phyloP scores from a whole-genome alignment of 805 yeast genomes.

The Blastobotrys americana region DNA sequence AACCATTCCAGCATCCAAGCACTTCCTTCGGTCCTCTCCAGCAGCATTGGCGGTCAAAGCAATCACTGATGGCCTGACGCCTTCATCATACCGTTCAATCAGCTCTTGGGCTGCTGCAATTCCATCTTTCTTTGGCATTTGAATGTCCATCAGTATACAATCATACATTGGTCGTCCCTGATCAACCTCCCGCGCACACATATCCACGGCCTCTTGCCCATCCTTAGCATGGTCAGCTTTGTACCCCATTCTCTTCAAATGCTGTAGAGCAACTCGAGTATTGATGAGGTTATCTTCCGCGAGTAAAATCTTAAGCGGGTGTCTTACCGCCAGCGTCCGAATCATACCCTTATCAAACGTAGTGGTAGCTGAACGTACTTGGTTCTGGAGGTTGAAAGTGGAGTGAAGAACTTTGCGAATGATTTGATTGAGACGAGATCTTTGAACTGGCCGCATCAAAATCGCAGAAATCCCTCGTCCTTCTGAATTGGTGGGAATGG shows the following conservation, averaged over 20 bases:
- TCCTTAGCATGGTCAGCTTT: conserved; percentile 46
- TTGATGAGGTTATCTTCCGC: conserved; percentile 50
- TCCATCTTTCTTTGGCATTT: conserved; percentile 51
- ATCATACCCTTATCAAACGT: conserved; percentile 21
- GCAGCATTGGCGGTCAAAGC: conserved; percentile 50
- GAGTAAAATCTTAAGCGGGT: conserved; percentile 42
- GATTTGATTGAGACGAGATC: conserved; percentile 18
- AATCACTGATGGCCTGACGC: conserved; percentile 35
- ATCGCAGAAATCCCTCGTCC: conserved; percentile 20
- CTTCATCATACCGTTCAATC: conserved; percentile 28
- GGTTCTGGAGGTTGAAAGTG: conserved; percentile 14
- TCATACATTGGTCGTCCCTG: conserved; percentile 39
- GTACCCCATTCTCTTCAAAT: conserved; percentile 44
- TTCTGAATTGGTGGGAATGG: conserved; percentile 20
- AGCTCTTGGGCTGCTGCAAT: conserved; percentile 41
- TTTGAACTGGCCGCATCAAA: conserved; percentile 21
- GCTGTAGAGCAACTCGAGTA: conserved; percentile 44
- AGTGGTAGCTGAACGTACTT: conserved; percentile 15
- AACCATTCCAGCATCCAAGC: conserved; percentile 45
- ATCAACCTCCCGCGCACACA: conserved; percentile 25
- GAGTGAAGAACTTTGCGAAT: conserved; percentile 16
- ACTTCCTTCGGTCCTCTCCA: conserved; percentile 43
- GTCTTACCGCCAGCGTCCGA: conserved; percentile 18
- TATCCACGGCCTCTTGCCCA: conserved; percentile 40
- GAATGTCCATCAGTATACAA: conserved; percentile 49